Conservation (phyloP, 345 rosid genomes). For the Noccaea caerulescens region DNA sequence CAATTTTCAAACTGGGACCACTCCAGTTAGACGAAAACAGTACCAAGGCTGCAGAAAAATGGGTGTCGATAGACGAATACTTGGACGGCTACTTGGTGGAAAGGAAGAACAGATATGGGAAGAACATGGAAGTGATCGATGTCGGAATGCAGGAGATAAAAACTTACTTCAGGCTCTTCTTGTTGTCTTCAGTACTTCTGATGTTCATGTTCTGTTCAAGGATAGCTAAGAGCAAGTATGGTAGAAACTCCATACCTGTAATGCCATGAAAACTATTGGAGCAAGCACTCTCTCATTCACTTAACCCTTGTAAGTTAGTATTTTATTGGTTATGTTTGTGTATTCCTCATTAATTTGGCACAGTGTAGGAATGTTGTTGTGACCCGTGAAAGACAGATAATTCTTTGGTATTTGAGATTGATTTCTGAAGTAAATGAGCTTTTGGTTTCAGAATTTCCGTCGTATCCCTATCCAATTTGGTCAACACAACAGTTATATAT, state of each 20-base stretch:
- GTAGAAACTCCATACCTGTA: conserved; percentile 60
- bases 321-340: conserved; percentile 15
- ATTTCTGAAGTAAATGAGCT: conserved; percentile 18
- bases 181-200: conserved; percentile 78
- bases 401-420: conserved; percentile 33
- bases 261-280: conserved; percentile 35
- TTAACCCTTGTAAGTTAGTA: conserved; percentile 40
- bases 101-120: conserved; percentile 78
- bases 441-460: background rate
- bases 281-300: conserved; percentile 20
- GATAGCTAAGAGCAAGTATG: conserved; percentile 75
- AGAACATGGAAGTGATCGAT: conserved; percentile 87
- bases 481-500: conserved; percentile 19
- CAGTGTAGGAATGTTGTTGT: conserved; percentile 27
- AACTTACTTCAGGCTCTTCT: conserved; percentile 94
- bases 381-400: conserved; percentile 23
- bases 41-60: conserved; percentile 56
- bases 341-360: conserved; percentile 23
- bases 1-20: conserved; percentile 68
- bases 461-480: conserved; percentile 13
- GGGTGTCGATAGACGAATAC: conserved; percentile 92
- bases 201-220: conserved; percentile 96
- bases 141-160: conserved; percentile 95
- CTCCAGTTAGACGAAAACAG: conserved; percentile 47
- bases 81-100: conserved; percentile 88